Percentiles rank a stretch among this genome's conserved stretches.
These are phyloP conservation scores for Candolleomyces efflorescens DNA, from an alignment of 768 basidiomycete genomes.

Conservation along the genomic window DNA sequence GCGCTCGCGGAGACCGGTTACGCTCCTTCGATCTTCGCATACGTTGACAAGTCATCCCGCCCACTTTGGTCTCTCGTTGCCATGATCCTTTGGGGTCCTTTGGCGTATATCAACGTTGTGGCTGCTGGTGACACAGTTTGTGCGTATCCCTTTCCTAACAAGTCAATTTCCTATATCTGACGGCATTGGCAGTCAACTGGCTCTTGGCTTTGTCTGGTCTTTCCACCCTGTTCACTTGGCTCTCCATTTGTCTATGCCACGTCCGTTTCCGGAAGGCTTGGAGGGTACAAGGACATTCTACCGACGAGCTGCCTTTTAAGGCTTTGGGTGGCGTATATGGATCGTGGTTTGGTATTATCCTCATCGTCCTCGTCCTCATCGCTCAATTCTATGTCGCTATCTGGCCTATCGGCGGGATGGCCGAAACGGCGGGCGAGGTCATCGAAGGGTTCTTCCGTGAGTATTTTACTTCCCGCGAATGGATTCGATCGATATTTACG, in stretches of 20 bases:
- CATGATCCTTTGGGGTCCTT: slow-evolving; percentile 32
- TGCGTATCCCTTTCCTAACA: slow-evolving; percentile 17
- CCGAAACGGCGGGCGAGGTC: slow-evolving; percentile 20
- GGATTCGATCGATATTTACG: background rate
- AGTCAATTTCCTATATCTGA: background rate
- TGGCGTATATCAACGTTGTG: slow-evolving; percentile 36
- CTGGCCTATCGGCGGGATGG: slow-evolving; percentile 36
- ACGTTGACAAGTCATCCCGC: slow-evolving; percentile 45
- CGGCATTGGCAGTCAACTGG: slow-evolving; percentile 31
- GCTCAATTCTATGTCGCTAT: slow-evolving; percentile 44
- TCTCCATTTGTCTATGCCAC: slow-evolving; percentile 43
- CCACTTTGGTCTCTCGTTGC: slow-evolving; percentile 38
- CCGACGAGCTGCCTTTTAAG: slow-evolving; percentile 41
- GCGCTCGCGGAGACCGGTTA: slow-evolving; percentile 46
- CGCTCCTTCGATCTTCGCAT: slow-evolving; percentile 39
- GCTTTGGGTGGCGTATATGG: slow-evolving; percentile 41
- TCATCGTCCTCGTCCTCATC: slow-evolving; percentile 36
- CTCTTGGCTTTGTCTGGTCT: slow-evolving; percentile 42
- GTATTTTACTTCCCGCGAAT: slow-evolving; percentile 8
- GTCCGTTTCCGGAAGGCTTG: slow-evolving; percentile 44
- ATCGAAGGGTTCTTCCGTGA: slow-evolving; percentile 36
- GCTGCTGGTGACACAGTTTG: slow-evolving; percentile 33
- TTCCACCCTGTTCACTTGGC: slow-evolving; percentile 43
- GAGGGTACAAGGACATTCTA: slow-evolving; percentile 38
- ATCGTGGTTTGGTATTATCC: slow-evolving; percentile 41